Evolutionary conservation across 139 green algal species (phyloP).

Genomic region (Marvania coccoides): DNA sequence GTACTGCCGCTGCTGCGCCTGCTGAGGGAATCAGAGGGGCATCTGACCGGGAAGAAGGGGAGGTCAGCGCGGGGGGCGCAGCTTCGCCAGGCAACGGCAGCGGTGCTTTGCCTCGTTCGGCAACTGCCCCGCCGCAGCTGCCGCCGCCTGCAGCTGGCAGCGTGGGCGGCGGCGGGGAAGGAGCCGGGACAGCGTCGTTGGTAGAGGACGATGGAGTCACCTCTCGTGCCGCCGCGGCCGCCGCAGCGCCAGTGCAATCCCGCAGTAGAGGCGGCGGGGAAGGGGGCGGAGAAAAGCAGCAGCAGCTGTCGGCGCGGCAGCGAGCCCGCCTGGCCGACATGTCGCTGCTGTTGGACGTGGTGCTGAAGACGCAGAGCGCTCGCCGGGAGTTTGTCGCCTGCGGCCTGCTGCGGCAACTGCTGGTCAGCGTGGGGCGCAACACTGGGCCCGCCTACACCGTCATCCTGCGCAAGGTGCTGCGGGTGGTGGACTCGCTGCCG

Average conservation of each 20-base stretch:
- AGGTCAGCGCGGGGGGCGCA: not conserved
- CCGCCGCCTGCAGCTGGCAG: slow-evolving; percentile 1
- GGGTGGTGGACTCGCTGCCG: slow-evolving; percentile 57
- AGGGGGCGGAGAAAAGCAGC: slow-evolving; percentile 25
- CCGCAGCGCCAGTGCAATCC: not conserved
- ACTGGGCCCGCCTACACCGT: slow-evolving; percentile 47
- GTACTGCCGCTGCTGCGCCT: not conserved
- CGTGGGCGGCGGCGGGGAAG: not conserved
- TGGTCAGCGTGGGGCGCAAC: slow-evolving; percentile 39
- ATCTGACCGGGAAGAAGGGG: not conserved
- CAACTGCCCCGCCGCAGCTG: not conserved
- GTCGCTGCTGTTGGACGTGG: slow-evolving; percentile 75
- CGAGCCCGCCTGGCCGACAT: slow-evolving; percentile 76
- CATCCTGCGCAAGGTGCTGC: slow-evolving; percentile 53
- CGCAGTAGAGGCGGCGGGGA: slow-evolving; percentile 1
- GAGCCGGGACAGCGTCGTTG: too few relatives aligned
- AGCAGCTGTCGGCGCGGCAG: slow-evolving; percentile 53
- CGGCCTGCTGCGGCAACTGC: slow-evolving; percentile 76
- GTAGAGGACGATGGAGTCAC: not conserved
- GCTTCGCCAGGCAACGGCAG: not conserved
- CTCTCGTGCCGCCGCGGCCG: not conserved
- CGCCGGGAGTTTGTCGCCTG: slow-evolving; percentile 53
- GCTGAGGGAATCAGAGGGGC: not conserved
- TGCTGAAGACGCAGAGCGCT: slow-evolving; percentile 58
- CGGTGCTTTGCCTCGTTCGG: not conserved